phyloP scores from a whole-genome alignment of 768 basidiomycete genomes.

The Naganishia vaughanmartiniae region DNA sequence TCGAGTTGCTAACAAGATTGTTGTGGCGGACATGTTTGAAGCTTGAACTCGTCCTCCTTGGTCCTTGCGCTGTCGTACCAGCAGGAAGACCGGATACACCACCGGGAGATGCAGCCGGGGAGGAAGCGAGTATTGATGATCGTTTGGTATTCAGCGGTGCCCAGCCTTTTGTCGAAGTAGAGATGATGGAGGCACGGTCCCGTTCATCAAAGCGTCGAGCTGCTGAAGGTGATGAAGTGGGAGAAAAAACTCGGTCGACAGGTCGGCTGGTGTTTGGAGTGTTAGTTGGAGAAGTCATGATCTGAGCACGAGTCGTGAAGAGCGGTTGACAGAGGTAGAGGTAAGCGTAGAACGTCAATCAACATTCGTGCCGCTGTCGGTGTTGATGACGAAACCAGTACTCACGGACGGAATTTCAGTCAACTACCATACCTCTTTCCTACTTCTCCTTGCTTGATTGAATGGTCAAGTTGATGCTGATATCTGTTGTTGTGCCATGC shows the following conservation, averaged over 20 bases:
- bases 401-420: background rate
- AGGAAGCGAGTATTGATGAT: conserved; percentile 36
- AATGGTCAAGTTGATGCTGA: background rate
- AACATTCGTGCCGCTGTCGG: conserved; percentile 1
- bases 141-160: conserved; percentile 51
- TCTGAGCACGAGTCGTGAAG: background rate
- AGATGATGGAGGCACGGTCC: conserved; percentile 46
- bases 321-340: background rate
- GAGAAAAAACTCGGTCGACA: conserved; percentile 9
- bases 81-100: background rate
- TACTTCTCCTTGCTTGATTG: background rate
- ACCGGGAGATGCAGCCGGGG: conserved; percentile 27
- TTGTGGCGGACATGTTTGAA: conserved; percentile 53
- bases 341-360: conserved; percentile 13
- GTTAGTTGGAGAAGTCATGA: conserved; percentile 17
- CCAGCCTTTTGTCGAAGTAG: conserved; percentile 51
- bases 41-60: conserved; percentile 49
- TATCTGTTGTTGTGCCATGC: background rate
- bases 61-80: conserved; percentile 26
- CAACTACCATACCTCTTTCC: conserved; percentile 10
- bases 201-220: conserved; percentile 20
- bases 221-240: conserved; percentile 6
- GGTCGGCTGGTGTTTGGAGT: background rate
- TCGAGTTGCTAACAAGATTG: conserved; percentile 51
- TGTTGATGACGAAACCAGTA: background rate